phyloP scores from a whole-genome alignment of 768 basidiomycete genomes.

The Agrocybe praecox region DNA sequence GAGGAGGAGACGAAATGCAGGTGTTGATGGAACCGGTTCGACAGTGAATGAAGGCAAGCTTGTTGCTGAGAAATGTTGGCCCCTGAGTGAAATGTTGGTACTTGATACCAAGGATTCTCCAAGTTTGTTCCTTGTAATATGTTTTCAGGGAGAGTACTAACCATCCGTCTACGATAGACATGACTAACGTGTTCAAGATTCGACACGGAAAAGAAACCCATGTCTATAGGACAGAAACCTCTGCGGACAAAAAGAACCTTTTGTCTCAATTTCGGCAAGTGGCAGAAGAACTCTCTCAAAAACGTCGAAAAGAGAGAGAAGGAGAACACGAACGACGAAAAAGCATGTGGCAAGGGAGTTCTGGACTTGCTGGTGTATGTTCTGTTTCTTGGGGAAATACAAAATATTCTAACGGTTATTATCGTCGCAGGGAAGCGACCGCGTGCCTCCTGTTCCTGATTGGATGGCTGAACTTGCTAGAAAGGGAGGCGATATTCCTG shows the following conservation, averaged over 20 bases:
- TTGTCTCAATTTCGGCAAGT: conserved; percentile 88
- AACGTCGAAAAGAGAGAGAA: conserved; percentile 91
- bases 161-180: conserved; percentile 37
- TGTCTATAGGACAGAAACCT: conserved; percentile 85
- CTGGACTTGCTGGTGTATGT: conserved; percentile 43
- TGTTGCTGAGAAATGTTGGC: conserved; percentile 93
- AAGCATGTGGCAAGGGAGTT: conserved; percentile 60
- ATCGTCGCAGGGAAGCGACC: conserved; percentile 27
- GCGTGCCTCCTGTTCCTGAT: conserved; percentile 66
- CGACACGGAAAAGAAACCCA: conserved; percentile 91
- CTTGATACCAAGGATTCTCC: conserved; percentile 95
- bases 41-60: conserved; percentile 71
- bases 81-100: conserved; percentile 90
- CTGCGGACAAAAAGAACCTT: conserved; percentile 84
- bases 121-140: conserved; percentile 48
- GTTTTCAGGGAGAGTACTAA: conserved; percentile 1
- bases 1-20: conserved; percentile 66
- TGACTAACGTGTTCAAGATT: conserved; percentile 98
- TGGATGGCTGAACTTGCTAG: conserved; percentile 75
- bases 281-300: conserved; percentile 87
- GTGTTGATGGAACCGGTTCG: conserved; percentile 38
- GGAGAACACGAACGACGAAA: conserved; percentile 90
- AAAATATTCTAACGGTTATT: neutral
- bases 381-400: conserved; percentile 1
- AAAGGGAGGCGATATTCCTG: conserved; percentile 51